These are phyloP conservation scores for Bipolaris victoriae DNA, from an alignment of 2,329 filamentous ascomycete genomes.

Conservation along the genomic window DNA sequence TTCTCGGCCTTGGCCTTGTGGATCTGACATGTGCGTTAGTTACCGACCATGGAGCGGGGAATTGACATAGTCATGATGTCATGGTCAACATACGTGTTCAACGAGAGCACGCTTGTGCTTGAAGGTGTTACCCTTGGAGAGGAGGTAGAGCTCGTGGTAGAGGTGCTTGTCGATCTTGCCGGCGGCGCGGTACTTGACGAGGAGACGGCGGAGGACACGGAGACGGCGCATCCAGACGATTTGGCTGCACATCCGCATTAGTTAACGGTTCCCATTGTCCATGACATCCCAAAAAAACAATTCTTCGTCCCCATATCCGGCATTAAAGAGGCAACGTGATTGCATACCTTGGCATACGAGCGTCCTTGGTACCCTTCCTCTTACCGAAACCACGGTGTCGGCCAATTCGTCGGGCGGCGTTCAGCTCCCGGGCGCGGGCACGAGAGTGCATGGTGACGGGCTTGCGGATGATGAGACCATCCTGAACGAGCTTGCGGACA, in stretches of 20 bases:
- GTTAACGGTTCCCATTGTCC: slow-evolving; percentile 28
- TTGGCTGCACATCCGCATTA: slow-evolving; percentile 67
- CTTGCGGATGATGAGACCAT: slow-evolving; percentile 99
- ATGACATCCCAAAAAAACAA: slow-evolving; percentile 12
- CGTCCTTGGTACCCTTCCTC: slow-evolving; percentile 99
- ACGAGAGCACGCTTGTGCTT: slow-evolving; percentile 99
- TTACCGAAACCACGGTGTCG: slow-evolving; percentile 99
- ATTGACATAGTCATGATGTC: slow-evolving; percentile 46
- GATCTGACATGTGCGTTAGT: slow-evolving; percentile 68
- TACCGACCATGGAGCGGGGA: slow-evolving; percentile 20
- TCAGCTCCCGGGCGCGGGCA: slow-evolving; percentile 93
- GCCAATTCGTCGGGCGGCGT: slow-evolving; percentile 90
- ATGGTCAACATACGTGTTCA: slow-evolving; percentile 86
- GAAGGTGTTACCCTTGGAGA: slow-evolving; percentile 99
- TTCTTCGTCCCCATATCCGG: slow-evolving; percentile 7
- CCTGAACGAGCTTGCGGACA: slow-evolving; percentile 98
- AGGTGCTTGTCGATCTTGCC: slow-evolving; percentile 99
- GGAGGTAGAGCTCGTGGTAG: slow-evolving; percentile 99
- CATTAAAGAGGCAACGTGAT: slow-evolving; percentile 25
- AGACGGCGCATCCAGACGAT: slow-evolving; percentile 99
- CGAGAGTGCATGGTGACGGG: slow-evolving; percentile 99
- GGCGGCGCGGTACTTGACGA: slow-evolving; percentile 99
- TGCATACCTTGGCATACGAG: slow-evolving; percentile 95
- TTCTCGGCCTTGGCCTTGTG: slow-evolving; percentile 99
- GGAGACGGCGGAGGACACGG: slow-evolving; percentile 96